These are phyloP conservation scores for Margaritispora aquatica DNA, from an alignment of 495 filamentous ascomycete genomes.

Conservation along the genomic window DNA sequence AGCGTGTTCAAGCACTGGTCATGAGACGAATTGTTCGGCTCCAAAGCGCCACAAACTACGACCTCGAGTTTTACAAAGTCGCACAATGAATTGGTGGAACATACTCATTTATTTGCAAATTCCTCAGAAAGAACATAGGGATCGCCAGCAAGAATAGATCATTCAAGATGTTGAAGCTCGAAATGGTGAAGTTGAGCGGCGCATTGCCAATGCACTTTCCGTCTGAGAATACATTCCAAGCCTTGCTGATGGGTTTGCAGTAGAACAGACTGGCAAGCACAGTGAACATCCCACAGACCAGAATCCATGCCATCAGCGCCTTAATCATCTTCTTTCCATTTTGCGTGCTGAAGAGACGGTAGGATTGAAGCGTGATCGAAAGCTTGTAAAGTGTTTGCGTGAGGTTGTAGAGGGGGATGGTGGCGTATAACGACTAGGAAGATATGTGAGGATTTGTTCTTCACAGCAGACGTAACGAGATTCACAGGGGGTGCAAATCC, in stretches of 20 bases:
- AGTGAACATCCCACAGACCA: conserved; percentile 1
- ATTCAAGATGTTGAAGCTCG: conserved; percentile 36
- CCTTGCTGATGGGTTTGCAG: conserved; percentile 46
- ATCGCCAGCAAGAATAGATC: conserved; percentile 39
- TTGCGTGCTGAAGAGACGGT: not conserved
- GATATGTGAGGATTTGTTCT: not conserved
- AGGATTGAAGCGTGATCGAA: conserved; percentile 6
- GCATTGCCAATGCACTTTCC: conserved; percentile 40
- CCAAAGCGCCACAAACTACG: too few species aligned
- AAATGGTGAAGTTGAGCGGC: conserved; percentile 25
- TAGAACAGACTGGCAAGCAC: conserved; percentile 17
- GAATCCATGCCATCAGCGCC: not conserved
- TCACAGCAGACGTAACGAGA: too few species aligned
- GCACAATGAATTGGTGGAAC: too few species aligned
- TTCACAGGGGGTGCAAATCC: not conserved
- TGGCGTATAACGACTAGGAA: conserved; percentile 1
- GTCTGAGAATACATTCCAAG: conserved; percentile 40
- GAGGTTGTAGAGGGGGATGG: conserved; percentile 6
- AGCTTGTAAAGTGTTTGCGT: conserved; percentile 9
- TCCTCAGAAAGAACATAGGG: conserved; percentile 30
- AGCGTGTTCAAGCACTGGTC: too few species aligned
- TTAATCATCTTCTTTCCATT: not conserved
- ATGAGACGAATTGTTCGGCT: too few species aligned
- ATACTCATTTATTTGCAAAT: conserved; percentile 24
- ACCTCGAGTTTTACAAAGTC: too few species aligned